Base-by-base conservation (phyloP, 306 rosid species). In the Aeschynomene evenia region DNA sequence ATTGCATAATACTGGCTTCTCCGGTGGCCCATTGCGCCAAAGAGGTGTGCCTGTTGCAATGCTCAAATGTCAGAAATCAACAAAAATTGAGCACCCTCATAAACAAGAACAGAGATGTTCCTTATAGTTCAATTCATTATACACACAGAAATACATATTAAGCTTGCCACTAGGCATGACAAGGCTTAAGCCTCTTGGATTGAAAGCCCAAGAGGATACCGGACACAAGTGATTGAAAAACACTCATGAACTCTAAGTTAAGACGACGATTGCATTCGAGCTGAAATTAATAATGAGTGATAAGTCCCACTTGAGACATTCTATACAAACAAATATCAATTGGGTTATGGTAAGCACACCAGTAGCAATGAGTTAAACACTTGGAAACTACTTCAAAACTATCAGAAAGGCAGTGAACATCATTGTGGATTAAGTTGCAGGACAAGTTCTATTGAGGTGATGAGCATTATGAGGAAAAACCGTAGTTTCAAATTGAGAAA, bases 11-110 rank as follows among this genome's bases (percentile, higher is more conserved):
- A 95, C 90, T 56, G 97, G 97, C 88, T 95, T 95, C 74, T 95
- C 97, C 1, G 96, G 95, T 62, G 99, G 99, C 14, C 99, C 99
- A 48, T 95, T 95, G 68, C 99, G 97, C 99, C 99, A 95, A 66
- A 95, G 96, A 28, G 99, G 99, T 61, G 99, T 95, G 89, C 92
- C 99, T 95, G 84, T 84, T 72, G 65, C 83, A 79, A 73, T 72
- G 46, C 60, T 75, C 69, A 54, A 65, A 68, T 71, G 78, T 82
- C 79, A 85, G 86, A 39, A 74, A 20, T 58, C 39, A 57, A 68
- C 20, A 52, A 46, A 62, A 20, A 63, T n/a, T 61, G 40, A 75
- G 71, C 26, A 45, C 51, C 56, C 61, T 59, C 55, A 39, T 31
- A 26, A 63, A 59, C 37, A 69, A 63, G 24, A 68, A 23, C 24